Evolutionary conservation across 352 stramenopile genomes (phyloP).

Genomic region (Pythium aristosporum): DNA sequence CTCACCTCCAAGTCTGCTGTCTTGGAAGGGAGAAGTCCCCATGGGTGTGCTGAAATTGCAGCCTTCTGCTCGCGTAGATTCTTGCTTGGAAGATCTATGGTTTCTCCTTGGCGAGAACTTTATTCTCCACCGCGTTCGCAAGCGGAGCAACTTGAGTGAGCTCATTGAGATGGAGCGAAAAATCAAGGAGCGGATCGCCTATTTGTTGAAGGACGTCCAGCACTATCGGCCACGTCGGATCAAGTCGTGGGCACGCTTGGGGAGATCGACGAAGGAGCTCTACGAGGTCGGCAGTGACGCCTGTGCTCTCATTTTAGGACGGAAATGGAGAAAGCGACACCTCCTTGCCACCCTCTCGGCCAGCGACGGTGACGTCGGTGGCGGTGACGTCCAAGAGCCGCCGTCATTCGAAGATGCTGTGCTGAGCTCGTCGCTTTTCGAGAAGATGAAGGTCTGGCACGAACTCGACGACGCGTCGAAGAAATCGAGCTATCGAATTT

Average conservation of each 20-base stretch:
- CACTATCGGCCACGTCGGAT: conserved; percentile 58
- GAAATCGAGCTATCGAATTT: conserved; percentile 22
- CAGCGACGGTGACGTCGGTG: neutral
- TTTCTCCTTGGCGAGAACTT: conserved; percentile 75
- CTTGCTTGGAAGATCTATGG: conserved; percentile 56
- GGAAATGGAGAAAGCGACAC: conserved; percentile 27
- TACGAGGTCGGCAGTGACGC: conserved; percentile 67
- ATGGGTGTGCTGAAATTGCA: conserved; percentile 11
- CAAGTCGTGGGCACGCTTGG: conserved; percentile 66
- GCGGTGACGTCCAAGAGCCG: neutral
- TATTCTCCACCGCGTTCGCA: conserved; percentile 57
- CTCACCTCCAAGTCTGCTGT: conserved; percentile 37
- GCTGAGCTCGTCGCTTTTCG: conserved; percentile 45
- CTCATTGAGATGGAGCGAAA: conserved; percentile 59
- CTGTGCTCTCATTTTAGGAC: conserved; percentile 48
- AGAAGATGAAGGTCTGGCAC: conserved; percentile 58
- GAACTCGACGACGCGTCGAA: conserved; percentile 19
- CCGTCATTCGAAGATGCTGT: conserved; percentile 46
- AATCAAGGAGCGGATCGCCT: conserved; percentile 55
- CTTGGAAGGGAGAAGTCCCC: conserved; percentile 24
- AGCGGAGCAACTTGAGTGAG: conserved; percentile 55
- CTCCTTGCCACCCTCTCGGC: neutral
- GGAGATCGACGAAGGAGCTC: conserved; percentile 66
- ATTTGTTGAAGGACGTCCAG: conserved; percentile 60
- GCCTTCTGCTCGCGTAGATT: neutral